These are phyloP conservation scores for Pseudocercospora cruenta DNA, from an alignment of 2,329 filamentous ascomycete genomes.

Conservation along the genomic window DNA sequence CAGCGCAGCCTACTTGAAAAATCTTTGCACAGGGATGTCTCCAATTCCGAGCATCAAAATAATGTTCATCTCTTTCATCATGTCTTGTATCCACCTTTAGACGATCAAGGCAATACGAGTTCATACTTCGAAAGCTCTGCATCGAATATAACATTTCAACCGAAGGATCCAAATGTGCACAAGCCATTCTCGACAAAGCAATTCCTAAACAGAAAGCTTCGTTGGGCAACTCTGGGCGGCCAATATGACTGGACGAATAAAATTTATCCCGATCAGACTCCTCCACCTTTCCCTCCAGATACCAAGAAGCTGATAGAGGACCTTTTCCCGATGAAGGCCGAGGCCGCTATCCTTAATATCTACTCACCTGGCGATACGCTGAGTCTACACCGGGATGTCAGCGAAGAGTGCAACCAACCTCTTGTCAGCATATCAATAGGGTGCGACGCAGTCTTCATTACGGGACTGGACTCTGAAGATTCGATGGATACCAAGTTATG, in stretches of 20 bases:
- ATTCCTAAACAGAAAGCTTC: constrained; percentile 77
- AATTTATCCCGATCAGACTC: constrained; percentile 69
- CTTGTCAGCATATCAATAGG: constrained; percentile 86
- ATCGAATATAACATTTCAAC: constrained; percentile 43
- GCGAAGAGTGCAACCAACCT: constrained; percentile 76
- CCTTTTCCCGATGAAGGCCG: constrained; percentile 77
- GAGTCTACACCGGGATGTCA: constrained; percentile 91
- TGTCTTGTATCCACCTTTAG: constrained; percentile 61
- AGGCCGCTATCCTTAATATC: constrained; percentile 92
- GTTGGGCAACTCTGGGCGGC: constrained; percentile 92
- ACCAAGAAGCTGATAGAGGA: constrained; percentile 67
- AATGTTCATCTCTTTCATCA: constrained; percentile 87
- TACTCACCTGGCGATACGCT: constrained; percentile 90
- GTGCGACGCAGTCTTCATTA: constrained; percentile 87
- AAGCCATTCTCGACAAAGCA: constrained; percentile 70
- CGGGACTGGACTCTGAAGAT: constrained; percentile 63
- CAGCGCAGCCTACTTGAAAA: constrained; percentile 73
- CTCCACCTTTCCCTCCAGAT: constrained; percentile 75
- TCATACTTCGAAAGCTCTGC: constrained; percentile 59
- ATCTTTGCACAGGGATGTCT: constrained; percentile 77
- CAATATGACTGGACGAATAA: constrained; percentile 97
- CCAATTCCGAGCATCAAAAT: constrained; percentile 74
- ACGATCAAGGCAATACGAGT: constrained; percentile 41
- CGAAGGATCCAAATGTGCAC: constrained; percentile 75
- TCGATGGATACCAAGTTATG: constrained; percentile 44